Evolutionary conservation across 768 basidiomycete genomes (phyloP).

Genomic region (Fomitopsis serialis): DNA sequence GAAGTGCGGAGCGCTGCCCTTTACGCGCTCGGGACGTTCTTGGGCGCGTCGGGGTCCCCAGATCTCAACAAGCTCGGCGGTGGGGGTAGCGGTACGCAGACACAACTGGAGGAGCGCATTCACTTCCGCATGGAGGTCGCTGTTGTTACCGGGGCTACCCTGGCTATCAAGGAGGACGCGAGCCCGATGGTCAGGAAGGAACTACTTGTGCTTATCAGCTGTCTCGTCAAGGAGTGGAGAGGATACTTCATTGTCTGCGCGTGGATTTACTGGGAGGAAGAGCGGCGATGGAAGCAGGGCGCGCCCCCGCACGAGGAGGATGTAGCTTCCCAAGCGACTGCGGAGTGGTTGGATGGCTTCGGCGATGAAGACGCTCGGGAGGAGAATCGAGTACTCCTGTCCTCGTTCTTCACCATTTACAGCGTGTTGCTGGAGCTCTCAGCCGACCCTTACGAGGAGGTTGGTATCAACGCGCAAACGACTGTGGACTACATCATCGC

Average conservation of each 20-base stretch:
- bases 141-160: conserved; percentile 81
- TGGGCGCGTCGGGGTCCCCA: conserved; percentile 83
- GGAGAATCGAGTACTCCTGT: conserved; percentile 78
- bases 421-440: conserved; percentile 85
- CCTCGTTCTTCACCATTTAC: conserved; percentile 94
- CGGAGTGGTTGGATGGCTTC: conserved; percentile 74
- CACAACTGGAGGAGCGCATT: conserved; percentile 68
- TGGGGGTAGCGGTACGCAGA: conserved; percentile 78
- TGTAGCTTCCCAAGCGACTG: conserved; percentile 61
- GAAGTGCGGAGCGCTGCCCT: conserved; percentile 91
- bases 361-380: conserved; percentile 64
- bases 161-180: conserved; percentile 89
- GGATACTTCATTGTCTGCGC: conserved; percentile 96
- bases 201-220: conserved; percentile 84
- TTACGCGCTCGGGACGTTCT: conserved; percentile 88
- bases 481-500: conserved; percentile 92
- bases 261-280: conserved; percentile 95
- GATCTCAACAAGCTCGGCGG: conserved; percentile 66
- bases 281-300: conserved; percentile 53
- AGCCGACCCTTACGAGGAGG: conserved; percentile 89
- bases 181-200: conserved; percentile 97
- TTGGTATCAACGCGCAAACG: conserved; percentile 85
- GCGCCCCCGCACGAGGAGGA: conserved; percentile 54
- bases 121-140: conserved; percentile 90
- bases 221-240: conserved; percentile 92